Evolutionary conservation across 176 grass and related monocot species (phyloP), one percentile per base, ranked within the genome.

Genomic region (Musa beccarii): DNA sequence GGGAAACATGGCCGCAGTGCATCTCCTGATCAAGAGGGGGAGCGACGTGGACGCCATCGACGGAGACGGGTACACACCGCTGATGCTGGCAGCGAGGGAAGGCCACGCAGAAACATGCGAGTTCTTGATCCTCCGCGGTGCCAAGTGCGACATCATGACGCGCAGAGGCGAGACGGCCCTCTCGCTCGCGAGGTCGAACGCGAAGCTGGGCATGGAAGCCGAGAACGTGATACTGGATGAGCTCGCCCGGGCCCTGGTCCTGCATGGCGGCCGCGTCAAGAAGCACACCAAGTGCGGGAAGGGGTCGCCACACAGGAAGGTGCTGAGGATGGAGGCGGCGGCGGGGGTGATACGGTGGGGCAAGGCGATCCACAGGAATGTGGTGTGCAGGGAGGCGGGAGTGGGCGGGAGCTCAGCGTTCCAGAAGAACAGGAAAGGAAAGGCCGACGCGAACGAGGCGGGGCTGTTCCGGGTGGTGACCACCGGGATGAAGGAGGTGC

Each of bases 251-350:
- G 78, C 83, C 71, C 72, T 72, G 54, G 96, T 95, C 1, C 72
- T 94, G 21, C 23, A 28, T 55, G 91, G 96, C 52, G 85, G 83
- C 21, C 65, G 8, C 49, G 86, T 99, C 13, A 75, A 34, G 79
- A 99, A 99, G 84, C 96, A 99, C 84, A 95, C 89, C 12, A 99
- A 89, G 79, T 80, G 87, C 12, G 96, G 96, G 8, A 86, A 86
- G 29, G 96, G 91, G 14, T 74, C 65, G 51, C 88, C 91, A 22
- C 96, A 99, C 52, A 20, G 67, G 54, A 99, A 99, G 84, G 57
- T 53, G 12, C 82, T 99, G 65, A 71, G 89, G 62, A 99, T 99
- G 90, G 69, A 85, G 13, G 68, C 54, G 2, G 75, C 79, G 0
- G 85, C 83, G 3, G 91, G 96, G 28, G 80, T 99, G 77, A 81